Evolutionary conservation across 2,329 filamentous ascomycete species (phyloP).

Genomic region (Colletotrichum sp.): DNA sequence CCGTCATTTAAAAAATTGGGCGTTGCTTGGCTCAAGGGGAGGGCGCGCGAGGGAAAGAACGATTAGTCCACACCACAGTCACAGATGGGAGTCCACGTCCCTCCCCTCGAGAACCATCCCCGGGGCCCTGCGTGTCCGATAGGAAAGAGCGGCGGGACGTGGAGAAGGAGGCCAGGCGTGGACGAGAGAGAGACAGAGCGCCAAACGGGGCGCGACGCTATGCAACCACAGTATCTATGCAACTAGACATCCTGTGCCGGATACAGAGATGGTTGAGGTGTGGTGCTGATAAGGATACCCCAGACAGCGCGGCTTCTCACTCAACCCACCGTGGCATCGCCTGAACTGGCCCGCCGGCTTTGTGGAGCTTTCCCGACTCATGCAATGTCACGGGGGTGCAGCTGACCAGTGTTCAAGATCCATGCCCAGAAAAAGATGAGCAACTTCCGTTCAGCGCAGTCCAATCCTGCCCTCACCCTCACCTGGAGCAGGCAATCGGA

Average conservation of each 20-base stretch:
- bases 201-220: constrained; percentile 4
- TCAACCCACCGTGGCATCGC: background rate
- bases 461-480: background rate
- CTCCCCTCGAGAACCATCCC: background rate
- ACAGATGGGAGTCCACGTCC: background rate
- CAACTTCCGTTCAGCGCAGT: background rate
- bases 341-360: background rate
- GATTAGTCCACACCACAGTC: background rate
- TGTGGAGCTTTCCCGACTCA: background rate
- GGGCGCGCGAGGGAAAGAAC: background rate
- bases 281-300: constrained; percentile 12
- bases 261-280: background rate
- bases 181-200: background rate
- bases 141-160: constrained; percentile 16
- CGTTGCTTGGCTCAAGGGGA: constrained; percentile 1
- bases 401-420: background rate
- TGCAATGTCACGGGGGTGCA: constrained; percentile 15
- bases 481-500: background rate
- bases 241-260: background rate
- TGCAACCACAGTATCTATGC: constrained; percentile 2
- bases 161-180: constrained; percentile 3
- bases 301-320: background rate
- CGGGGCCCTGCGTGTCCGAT: constrained; percentile 3
- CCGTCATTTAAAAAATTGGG: constrained; percentile 14
- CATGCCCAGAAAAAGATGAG: background rate